phyloP scores from a whole-genome alignment of 2,329 filamentous ascomycete genomes.

The Fusarium zealandicum region DNA sequence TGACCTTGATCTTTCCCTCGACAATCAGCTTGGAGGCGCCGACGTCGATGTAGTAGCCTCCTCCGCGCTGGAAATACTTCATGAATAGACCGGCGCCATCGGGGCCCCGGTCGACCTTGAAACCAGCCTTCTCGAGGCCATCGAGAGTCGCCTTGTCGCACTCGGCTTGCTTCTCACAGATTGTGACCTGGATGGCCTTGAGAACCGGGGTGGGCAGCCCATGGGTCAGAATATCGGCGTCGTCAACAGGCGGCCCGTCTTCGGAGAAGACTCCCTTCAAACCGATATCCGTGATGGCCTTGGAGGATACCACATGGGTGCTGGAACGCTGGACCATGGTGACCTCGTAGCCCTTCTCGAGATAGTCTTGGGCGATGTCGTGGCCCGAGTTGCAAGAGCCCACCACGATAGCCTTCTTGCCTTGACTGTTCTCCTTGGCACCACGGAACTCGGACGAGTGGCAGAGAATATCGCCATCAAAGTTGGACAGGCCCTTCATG shows the following conservation, averaged over 20 bases:
- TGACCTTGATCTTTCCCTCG: conserved; percentile 69
- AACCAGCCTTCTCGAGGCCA: conserved; percentile 63
- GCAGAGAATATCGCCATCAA: conserved; percentile 65
- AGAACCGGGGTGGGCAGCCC: conserved; percentile 65
- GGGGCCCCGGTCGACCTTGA: conserved; percentile 65
- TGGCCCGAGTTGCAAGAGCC: conserved; percentile 74
- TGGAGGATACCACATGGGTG: conserved; percentile 68
- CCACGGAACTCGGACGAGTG: conserved; percentile 69
- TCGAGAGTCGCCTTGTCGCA: conserved; percentile 50
- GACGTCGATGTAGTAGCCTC: conserved; percentile 76
- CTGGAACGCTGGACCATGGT: conserved; percentile 74
- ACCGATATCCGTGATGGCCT: conserved; percentile 59
- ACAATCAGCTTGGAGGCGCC: conserved; percentile 68
- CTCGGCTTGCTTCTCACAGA: conserved; percentile 44
- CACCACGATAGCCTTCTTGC: conserved; percentile 69
- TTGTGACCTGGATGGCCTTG: conserved; percentile 63
- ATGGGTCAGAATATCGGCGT: conserved; percentile 68
- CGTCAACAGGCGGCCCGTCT: conserved; percentile 65
- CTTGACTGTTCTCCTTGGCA: conserved; percentile 53
- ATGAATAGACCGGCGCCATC: conserved; percentile 63
- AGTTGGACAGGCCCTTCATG: conserved; percentile 63
- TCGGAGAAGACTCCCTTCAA: conserved; percentile 61
- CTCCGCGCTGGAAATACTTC: conserved; percentile 71
- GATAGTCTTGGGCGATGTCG: conserved; percentile 73
- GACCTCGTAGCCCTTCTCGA: conserved; percentile 70